Evolutionary conservation across 2,329 filamentous ascomycete species (phyloP), one percentile per base, ranked within the genome.

Genomic region (Torrubiellomyces zombiae): DNA sequence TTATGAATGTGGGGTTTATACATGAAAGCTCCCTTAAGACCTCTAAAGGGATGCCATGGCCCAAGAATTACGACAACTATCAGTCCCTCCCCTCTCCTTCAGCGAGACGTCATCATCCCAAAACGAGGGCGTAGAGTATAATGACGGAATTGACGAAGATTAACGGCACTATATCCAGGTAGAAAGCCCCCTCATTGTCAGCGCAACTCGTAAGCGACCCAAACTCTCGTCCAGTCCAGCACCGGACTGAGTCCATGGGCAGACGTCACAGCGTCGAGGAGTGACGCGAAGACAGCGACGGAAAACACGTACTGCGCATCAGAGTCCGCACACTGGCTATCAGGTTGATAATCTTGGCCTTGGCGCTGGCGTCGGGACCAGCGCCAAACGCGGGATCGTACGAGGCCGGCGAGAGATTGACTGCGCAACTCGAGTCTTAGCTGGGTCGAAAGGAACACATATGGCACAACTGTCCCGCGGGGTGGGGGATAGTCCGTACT

Each of bases 311-410:
- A 94, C 85, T 83, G 58, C 86, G 70, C 81, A 92, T 92, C 27
- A 95, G 60, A 29, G 81, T 93, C 50, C 86, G 66, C 38, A 94
- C 76, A 43, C 80, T 89, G 18, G 80, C 79, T 37, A 95, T 89
- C 42, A 95, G 55, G 48, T 92, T 83, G 41, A 94, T 75, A 20
- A 85, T 63, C 51, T 89, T 89, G 25, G 75, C 75, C 53, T 89
- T 86, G 41, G 92, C 64, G 51, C 80, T 85, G 35, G 73, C 66
- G 38, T 80, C 78, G 38, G 79, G 43, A 42, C 63, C 55, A 36
- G 73, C 58, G 39, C 83, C 82, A 48, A 93, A 93, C 20, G 74
- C 72, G 1, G 80, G 75, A 38, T 93, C 82, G 39, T 63, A 61
- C 14, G 68, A 63, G 25, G 64, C 57, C 3, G 67, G 63, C 4